A percentile compares a stretch with the other conserved stretches of the same genome.
These are phyloP conservation scores for Diaporthe batatas DNA, from an alignment of 2,329 filamentous ascomycete species.

Conservation along the genomic window DNA sequence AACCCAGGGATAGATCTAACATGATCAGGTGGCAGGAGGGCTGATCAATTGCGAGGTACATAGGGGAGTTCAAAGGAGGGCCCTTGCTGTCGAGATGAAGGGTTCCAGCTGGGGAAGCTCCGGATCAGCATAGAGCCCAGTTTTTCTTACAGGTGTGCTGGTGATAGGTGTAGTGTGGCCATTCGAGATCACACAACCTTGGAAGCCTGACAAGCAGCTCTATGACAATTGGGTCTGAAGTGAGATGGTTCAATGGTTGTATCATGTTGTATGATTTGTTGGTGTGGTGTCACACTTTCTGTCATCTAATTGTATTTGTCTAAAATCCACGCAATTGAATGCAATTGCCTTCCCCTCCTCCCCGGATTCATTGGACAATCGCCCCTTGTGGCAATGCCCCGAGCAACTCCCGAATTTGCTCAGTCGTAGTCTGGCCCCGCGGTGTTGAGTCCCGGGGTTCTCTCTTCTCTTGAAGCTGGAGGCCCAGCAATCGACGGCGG, in stretches of 20 bases:
- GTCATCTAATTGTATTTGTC: conserved; percentile 1
- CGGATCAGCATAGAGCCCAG: conserved; percentile 12
- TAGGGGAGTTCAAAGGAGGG: neutral
- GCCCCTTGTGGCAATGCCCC: conserved; percentile 16
- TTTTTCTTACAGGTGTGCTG: neutral
- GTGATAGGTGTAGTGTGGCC: neutral
- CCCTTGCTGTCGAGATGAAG: conserved; percentile 6
- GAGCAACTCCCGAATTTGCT: conserved; percentile 2
- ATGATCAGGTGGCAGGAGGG: neutral
- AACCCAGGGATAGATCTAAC: neutral
- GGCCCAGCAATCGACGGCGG: neutral
- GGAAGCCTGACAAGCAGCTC: too few relatives aligned
- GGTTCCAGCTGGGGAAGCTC: conserved; percentile 9
- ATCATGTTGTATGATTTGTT: conserved; percentile 9
- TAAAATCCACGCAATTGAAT: neutral
- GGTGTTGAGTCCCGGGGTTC: neutral
- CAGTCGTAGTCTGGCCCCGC: conserved; percentile 4
- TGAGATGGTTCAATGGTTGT: conserved; percentile 16
- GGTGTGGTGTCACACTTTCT: conserved; percentile 8
- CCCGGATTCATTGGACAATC: neutral
- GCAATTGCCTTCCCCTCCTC: neutral
- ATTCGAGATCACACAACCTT: neutral
- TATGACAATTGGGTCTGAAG: neutral
- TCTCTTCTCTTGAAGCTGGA: neutral
- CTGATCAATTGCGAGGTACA: neutral